Evolutionary conservation across 2,329 filamentous ascomycete genomes (phyloP), one percentile per base, ranked within the genome.

Genomic region (Aspergillus ochraceus): DNA sequence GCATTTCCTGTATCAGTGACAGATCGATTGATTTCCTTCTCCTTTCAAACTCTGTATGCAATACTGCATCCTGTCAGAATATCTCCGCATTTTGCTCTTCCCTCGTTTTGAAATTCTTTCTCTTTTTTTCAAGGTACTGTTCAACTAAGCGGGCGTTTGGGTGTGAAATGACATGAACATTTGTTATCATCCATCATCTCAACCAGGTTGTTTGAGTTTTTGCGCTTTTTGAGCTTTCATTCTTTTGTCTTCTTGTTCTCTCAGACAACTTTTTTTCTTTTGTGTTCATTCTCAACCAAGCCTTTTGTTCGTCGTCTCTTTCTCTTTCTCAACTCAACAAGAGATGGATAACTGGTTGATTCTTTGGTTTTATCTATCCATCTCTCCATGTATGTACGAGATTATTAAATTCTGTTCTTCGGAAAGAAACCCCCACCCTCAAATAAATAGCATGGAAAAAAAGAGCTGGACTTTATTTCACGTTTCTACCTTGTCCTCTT

Each of bases 131-230:
- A 22, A n/a, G 36, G 24, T 52, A 24, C 20, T 59, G 29, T 49
- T 50, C 49, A 54, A 56, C 60, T 63, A 50, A 67, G 65, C 64
- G 65, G 65, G 65, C 62, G 65, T 67, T 67, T 58, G 32, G 60
- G 62, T 52, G 62, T 63, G 42, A 42, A 42, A 42, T 42, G 36
- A 42, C 36, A 42, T n/a, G 36, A n/a, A 42, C 17, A 42, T 42
- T n/a, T 42, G 36, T 36, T 36, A 12, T 54, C 53, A 51, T 58
- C 30, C 30, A 55, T 52, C 56, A 54, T 59, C 56, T 64, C 55
- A 60, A 59, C 55, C 60, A 57, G 62, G 57, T 57, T 55, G 60
- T 63, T 59, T 55, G 62, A 57, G 54, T 60, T 29, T 1, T 36
- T 36, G 32, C 11, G 32, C 32, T 36, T 36, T 63, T 59, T 55